These are phyloP conservation scores for Chloris gayana DNA, from an alignment of 176 grass and related monocot species.

Conservation along the genomic window DNA sequence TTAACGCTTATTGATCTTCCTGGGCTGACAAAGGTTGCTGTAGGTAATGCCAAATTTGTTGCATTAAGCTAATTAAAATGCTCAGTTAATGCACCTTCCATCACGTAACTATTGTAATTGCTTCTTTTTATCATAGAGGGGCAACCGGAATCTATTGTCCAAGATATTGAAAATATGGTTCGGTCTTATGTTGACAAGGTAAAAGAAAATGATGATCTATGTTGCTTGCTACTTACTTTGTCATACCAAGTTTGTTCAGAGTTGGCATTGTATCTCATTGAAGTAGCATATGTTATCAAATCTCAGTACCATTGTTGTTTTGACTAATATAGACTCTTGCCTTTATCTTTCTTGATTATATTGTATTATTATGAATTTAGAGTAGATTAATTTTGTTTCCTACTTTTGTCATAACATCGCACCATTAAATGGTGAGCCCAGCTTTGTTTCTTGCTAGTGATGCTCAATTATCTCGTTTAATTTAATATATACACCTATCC, in stretches of 20 bases:
- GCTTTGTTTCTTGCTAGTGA: background rate
- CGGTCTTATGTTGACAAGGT: constrained; percentile 98
- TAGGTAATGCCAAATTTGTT: constrained; percentile 66
- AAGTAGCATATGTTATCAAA: too few relatives aligned
- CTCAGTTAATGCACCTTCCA: constrained; percentile 1
- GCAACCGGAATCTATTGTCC: constrained; percentile 89
- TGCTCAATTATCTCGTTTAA: background rate
- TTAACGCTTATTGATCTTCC: constrained; percentile 99
- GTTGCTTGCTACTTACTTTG: background rate
- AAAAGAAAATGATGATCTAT: background rate
- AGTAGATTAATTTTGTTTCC: background rate
- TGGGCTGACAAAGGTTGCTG: constrained; percentile 95
- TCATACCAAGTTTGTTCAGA: background rate
- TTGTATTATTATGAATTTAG: background rate
- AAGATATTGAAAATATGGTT: constrained; percentile 99
- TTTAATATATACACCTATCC: background rate
- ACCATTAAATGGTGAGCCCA: background rate
- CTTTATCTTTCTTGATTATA: background rate
- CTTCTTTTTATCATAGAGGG: constrained; percentile 65
- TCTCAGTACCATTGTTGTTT: too few relatives aligned
- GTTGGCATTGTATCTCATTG: background rate
- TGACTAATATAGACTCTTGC: too few relatives aligned
- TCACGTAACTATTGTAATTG: constrained; percentile 17
- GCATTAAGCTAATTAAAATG: constrained; percentile 24
- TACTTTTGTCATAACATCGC: background rate